Base-by-base conservation (phyloP, 306 rosid genomes). In the Quercus wislizeni region DNA sequence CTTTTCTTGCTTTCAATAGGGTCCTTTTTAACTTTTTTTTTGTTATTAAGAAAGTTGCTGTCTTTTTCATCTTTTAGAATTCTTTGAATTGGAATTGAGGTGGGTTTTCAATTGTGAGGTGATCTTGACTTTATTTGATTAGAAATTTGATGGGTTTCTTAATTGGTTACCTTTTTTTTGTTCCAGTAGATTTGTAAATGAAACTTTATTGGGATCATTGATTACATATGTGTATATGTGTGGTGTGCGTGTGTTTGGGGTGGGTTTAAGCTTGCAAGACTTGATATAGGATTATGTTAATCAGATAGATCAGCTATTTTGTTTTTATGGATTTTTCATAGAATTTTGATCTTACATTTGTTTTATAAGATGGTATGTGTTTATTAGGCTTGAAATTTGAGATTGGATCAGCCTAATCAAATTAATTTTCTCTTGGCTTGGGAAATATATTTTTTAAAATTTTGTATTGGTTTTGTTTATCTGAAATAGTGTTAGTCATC, bases 81-180 rank as follows among this genome's bases (percentile, higher is more conserved):
- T 63, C 30, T 61, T 21, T 13, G 35, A 63, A 63, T 23, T 63
- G 69, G n/a, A 68, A 72, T 46, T 71, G 85, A 57, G n/a, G 67
- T 76, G 78, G 73, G 80, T 80, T 76, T 74, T 27, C 30, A 33
- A 5, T 28, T 3, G 5, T 14, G 4, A 27, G 41, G 4, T 62
- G 9, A 2, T 17, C 69, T 27, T 63, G 30, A 14, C 30, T 61
- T 25, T 59, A 27, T 25, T 27, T 4, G 35, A 61, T 30, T 11
- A n/a, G 17, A 12, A 61, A 23, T 61, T 12, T 61, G 5, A 61
- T 13, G 33, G 35, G 6, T 61, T 61, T 23, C 14, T 1, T 28
- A 4, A 4, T 28, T 9, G 27, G 31, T 61, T 28, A 5, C 71
- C 1, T 18, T 18, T 65, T 2, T 43, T 31, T 31, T 31, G 23